phyloP scores from a whole-genome alignment of 73 alveolate species.

The Paramecium sonneborni region DNA sequence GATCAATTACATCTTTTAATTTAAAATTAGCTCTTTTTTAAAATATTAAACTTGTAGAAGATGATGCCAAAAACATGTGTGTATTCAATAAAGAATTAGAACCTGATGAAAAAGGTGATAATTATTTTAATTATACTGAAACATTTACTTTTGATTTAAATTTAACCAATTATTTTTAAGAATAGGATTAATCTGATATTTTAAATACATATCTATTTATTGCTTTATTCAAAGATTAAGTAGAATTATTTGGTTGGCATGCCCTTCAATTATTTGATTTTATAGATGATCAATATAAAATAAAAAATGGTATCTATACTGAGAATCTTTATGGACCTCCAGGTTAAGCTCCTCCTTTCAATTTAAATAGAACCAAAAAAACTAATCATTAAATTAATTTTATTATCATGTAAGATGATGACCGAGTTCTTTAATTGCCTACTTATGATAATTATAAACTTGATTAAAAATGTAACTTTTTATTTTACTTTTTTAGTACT shows the following conservation, averaged over 20 bases:
- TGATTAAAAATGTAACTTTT: conserved; percentile 10
- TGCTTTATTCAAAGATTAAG: neutral
- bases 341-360: conserved; percentile 53
- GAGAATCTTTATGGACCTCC: conserved; percentile 38
- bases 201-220: conserved; percentile 18
- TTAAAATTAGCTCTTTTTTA: neutral
- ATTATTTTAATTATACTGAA: conserved; percentile 37
- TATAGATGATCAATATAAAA: neutral
- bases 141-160: neutral
- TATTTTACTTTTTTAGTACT: neutral
- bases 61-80: conserved; percentile 25
- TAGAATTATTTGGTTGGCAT: conserved; percentile 31
- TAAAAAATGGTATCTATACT: conserved; percentile 18
- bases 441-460: conserved; percentile 17
- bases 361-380: neutral
- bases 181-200: neutral
- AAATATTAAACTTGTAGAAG: neutral
- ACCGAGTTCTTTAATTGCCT: neutral
- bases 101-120: conserved; percentile 57
- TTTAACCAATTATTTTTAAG: neutral
- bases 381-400: neutral
- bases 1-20: neutral
- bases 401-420: conserved; percentile 42
- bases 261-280: conserved; percentile 9
- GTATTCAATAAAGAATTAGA: neutral